A percentile compares a stretch with the other conserved stretches of the same genome.
Evolutionary conservation across 2,329 filamentous ascomycete species (phyloP).

Genomic region (Chrysoporthe deuterocubensis): DNA sequence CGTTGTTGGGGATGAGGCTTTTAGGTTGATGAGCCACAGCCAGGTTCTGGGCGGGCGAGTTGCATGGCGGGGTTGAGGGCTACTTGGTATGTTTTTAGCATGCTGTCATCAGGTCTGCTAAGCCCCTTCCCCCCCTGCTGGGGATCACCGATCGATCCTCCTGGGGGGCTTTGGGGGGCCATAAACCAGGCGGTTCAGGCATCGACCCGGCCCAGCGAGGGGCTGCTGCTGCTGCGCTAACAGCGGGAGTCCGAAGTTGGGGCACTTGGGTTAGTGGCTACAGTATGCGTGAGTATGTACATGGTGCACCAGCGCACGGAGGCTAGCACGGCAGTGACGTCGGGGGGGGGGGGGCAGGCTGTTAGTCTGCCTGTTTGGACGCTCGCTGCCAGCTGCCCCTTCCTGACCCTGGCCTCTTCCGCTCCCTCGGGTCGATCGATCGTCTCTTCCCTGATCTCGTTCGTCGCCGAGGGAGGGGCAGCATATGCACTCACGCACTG

Average conservation of each 20-base stretch:
- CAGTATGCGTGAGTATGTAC: neutral
- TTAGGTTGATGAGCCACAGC: neutral
- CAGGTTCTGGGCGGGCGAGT: neutral
- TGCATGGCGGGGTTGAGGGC: neutral
- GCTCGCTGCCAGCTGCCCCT: neutral
- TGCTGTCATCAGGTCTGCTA: neutral
- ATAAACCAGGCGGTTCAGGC: neutral
- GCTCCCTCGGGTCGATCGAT: neutral
- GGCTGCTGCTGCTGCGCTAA: constrained; percentile 1
- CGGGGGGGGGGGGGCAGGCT: neutral
- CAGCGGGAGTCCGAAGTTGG: neutral
- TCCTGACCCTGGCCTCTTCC: neutral
- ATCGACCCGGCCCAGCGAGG: neutral
- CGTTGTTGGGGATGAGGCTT: neutral
- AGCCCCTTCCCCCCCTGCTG: neutral
- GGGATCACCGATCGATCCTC: neutral
- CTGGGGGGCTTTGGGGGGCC: neutral
- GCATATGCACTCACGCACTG: neutral
- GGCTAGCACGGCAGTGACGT: neutral
- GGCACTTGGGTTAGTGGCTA: neutral
- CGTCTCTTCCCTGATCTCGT: neutral
- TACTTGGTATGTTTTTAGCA: neutral
- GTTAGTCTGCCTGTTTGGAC: neutral
- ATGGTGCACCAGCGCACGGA: neutral
- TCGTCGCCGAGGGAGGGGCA: neutral